Base-by-base conservation (phyloP, 2,329 filamentous ascomycete genomes). In the Sporothrix dimorphospora region DNA sequence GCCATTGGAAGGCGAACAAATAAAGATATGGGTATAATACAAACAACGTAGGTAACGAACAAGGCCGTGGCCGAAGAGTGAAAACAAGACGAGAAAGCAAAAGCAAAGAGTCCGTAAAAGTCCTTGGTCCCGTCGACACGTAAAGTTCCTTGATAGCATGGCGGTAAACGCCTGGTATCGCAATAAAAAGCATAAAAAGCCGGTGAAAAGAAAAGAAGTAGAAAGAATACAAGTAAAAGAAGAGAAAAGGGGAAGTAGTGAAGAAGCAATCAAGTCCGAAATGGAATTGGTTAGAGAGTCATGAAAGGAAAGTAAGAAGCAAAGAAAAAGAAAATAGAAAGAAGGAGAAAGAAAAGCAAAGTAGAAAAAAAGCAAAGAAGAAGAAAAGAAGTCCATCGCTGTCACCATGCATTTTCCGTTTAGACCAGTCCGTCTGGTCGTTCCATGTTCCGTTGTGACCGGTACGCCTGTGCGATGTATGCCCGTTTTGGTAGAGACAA, bases 11-110 rank as follows among this genome's bases (percentile, higher is more conserved):
- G 19, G 30, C 8, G 7, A 59, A 40, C 19, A 59, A 40, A 38
- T 38, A 59, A 59, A 9, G n/a, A 59, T 59, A 21, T 59, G 55
- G 55, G 55, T 59, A 59, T 59, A 19, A 14, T 55, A 55, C 53
- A 55, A 30, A 16, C 12, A 27, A 55, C 24, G 24, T 27, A 11
- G 24, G 53, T 30, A 16, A 24, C 12, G 24, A 30, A 24, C 53
- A 16, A 14, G 24, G 66, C 24, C 45, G n/a, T 40, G n/a, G 40
- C n/a, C 9, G n/a, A 59, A 59, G n/a, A 59, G 12, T 14, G 14
- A 34, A 24, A 45, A 30, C 45, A 69, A 45, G 4, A 34, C 21
- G 27, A 34, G n/a, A 38, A 55, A 53, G 49, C n/a, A 42, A 47
- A 66, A 5, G 42, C 42, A 55, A 55, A 8, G 14, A 34, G 34